Conservation (phyloP, 495 filamentous ascomycete genomes). For the Aspergillus steynii region DNA sequence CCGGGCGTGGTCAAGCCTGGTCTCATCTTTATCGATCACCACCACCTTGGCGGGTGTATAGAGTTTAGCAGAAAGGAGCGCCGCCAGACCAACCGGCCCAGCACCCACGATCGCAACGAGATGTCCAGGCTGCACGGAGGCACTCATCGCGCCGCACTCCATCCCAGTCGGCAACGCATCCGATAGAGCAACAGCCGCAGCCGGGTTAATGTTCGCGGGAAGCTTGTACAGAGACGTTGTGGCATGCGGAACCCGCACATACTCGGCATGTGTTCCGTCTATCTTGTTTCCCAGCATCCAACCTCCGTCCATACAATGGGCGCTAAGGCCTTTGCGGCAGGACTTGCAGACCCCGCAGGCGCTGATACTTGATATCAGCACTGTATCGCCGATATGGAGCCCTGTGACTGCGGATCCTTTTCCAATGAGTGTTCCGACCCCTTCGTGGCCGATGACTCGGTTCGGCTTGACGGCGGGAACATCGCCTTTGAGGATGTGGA, state of each 20-base stretch:
- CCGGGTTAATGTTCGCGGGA: slow-evolving; percentile 36
- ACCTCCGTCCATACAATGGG: slow-evolving; percentile 43
- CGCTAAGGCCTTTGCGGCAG: slow-evolving; percentile 27
- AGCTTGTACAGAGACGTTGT: slow-evolving; percentile 39
- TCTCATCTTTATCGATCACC: slow-evolving; percentile 41
- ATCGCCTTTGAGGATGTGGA: slow-evolving; percentile 69
- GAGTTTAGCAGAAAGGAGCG: slow-evolving; percentile 45
- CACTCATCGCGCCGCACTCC: slow-evolving; percentile 50
- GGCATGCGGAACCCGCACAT: slow-evolving; percentile 49
- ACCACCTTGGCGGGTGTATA: slow-evolving; percentile 42
- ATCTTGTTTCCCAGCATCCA: slow-evolving; percentile 44
- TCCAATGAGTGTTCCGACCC: slow-evolving; percentile 70
- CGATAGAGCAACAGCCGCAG: slow-evolving; percentile 40
- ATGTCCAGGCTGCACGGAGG: slow-evolving; percentile 37
- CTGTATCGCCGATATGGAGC: slow-evolving; percentile 41
- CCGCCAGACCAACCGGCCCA: slow-evolving; percentile 50
- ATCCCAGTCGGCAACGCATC: slow-evolving; percentile 37
- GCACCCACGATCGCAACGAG: slow-evolving; percentile 50
- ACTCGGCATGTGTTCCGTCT: slow-evolving; percentile 54
- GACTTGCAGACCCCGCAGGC: slow-evolving; percentile 26
- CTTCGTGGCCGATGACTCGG: slow-evolving; percentile 83
- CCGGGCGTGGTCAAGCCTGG: slow-evolving; percentile 42
- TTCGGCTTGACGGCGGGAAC: slow-evolving; percentile 64
- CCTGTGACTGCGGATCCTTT: slow-evolving; percentile 60
- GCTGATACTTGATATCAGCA: slow-evolving; percentile 43